phyloP scores from a whole-genome alignment of 75 land plant species.

The Sequoiadendron giganteum region DNA sequence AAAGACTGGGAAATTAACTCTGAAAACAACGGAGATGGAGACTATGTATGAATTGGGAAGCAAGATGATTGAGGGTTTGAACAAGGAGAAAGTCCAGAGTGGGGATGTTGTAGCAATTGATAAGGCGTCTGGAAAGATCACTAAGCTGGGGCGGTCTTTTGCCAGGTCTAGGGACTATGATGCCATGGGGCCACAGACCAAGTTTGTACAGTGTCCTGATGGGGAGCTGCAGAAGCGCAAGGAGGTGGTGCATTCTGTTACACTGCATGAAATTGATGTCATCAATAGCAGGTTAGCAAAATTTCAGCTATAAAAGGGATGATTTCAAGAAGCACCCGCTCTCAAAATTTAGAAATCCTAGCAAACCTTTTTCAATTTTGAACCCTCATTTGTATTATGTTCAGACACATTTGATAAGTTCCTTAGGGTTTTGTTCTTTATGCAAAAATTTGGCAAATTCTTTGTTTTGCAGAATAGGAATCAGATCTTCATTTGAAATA shows the following conservation, averaged over 20 bases:
- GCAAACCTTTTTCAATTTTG: not conserved
- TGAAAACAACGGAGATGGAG: slow-evolving; percentile 99
- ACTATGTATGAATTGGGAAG: slow-evolving; percentile 89
- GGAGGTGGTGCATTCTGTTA: slow-evolving; percentile 93
- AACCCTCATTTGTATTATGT: not conserved
- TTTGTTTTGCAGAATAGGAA: not conserved
- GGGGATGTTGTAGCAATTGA: slow-evolving; percentile 91
- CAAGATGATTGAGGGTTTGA: slow-evolving; percentile 90
- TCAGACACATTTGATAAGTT: not conserved
- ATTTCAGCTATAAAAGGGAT: not conserved
- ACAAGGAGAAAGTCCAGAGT: slow-evolving; percentile 94
- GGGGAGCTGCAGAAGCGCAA: slow-evolving; percentile 98
- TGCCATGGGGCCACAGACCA: slow-evolving; percentile 88
- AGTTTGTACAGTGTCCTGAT: slow-evolving; percentile 95
- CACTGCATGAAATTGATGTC: slow-evolving; percentile 95
- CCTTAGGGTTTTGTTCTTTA: not conserved
- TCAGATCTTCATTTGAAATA: not conserved
- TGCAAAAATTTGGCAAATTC: not conserved
- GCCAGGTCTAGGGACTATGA: slow-evolving; percentile 89
- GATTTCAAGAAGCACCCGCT: not conserved
- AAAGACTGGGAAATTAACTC: slow-evolving; percentile 88
- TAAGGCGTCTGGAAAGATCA: slow-evolving; percentile 90
- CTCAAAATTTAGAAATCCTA: not conserved
- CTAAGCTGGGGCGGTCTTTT: slow-evolving; percentile 85
- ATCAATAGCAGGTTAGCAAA: slow-evolving; percentile 86